These are phyloP conservation scores for Nematocida major DNA, from an alignment of 371 early-diverging fungal species.

Conservation along the genomic window DNA sequence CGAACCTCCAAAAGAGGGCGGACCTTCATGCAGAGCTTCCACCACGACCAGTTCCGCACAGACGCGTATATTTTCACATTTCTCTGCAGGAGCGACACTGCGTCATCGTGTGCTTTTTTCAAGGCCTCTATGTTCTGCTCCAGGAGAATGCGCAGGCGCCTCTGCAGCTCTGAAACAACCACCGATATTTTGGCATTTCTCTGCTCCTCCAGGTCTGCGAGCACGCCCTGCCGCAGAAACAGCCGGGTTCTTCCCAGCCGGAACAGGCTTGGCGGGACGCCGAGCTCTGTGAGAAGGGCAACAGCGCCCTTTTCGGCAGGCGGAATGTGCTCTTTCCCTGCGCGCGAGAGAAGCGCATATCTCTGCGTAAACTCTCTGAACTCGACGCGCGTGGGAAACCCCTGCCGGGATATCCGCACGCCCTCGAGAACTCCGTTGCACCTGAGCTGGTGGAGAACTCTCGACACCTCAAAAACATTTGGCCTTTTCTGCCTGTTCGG, in stretches of 20 bases:
- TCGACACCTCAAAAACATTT: conserved; percentile 71
- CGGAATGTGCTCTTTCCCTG: conserved; percentile 6
- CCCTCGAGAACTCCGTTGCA: conserved; percentile 99
- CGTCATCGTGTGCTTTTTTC: conserved; percentile 10
- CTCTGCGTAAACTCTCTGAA: conserved; percentile 88
- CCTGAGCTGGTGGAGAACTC: conserved; percentile 85
- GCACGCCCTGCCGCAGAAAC: conserved; percentile 91
- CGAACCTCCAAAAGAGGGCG: conserved; percentile 86
- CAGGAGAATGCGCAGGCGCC: conserved; percentile 76
- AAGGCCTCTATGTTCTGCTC: conserved; percentile 66
- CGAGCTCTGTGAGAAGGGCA: conserved; percentile 7
- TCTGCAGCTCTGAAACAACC: conserved; percentile 71
- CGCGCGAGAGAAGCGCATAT: conserved; percentile 70
- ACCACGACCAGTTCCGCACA: conserved; percentile 63
- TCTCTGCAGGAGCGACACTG: conserved; percentile 51
- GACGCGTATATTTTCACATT: conserved; percentile 53
- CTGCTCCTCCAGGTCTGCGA: conserved; percentile 84
- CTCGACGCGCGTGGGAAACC: conserved; percentile 84
- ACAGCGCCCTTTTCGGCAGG: conserved; percentile 16
- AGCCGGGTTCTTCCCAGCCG: conserved; percentile 86
- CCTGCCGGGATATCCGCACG: conserved; percentile 90
- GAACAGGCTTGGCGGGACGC: conserved; percentile 65
- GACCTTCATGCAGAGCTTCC: conserved; percentile 77
- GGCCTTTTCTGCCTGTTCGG: conserved; percentile 88
- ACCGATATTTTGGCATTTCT: conserved; percentile 69